Evolutionary conservation across 1,284 basidiomycete genomes (phyloP).

Genomic region (Spongispora temasekensis): DNA sequence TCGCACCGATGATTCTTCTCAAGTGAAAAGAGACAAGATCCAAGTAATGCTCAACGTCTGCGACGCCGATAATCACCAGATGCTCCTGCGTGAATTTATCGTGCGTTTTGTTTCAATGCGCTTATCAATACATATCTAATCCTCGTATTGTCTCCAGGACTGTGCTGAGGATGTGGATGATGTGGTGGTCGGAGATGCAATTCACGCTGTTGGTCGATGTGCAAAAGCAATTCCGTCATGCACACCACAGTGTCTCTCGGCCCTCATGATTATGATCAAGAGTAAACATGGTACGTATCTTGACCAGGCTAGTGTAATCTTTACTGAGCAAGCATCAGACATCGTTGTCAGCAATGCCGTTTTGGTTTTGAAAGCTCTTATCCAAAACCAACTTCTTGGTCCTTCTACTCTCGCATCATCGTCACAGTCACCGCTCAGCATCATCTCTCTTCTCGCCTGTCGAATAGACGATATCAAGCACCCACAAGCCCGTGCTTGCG

Average conservation of each 20-base stretch:
- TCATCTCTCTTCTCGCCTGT: slow-evolving; percentile 75
- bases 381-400: slow-evolving; percentile 60
- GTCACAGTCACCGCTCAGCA: slow-evolving; percentile 55
- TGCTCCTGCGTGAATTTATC: slow-evolving; percentile 78
- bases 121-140: background rate
- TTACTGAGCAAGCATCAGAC: slow-evolving; percentile 17
- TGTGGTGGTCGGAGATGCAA: slow-evolving; percentile 66
- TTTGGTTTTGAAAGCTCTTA: slow-evolving; percentile 80
- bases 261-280: slow-evolving; percentile 78
- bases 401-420: slow-evolving; percentile 21
- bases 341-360: slow-evolving; percentile 76
- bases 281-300: slow-evolving; percentile 61
- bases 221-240: slow-evolving; percentile 69
- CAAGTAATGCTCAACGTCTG: slow-evolving; percentile 67
- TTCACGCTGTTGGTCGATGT: slow-evolving; percentile 77
- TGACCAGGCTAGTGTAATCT: background rate
- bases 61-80: slow-evolving; percentile 64
- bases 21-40: slow-evolving; percentile 76
- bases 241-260: slow-evolving; percentile 68
- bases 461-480: slow-evolving; percentile 79
- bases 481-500: slow-evolving; percentile 77
- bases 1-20: slow-evolving; percentile 61
- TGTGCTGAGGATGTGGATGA: slow-evolving; percentile 77
- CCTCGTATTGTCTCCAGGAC: slow-evolving; percentile 47
- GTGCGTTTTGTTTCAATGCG: slow-evolving; percentile 45